Conservation (phyloP, 2,329 filamentous ascomycete genomes). For the Colletotrichum tabaci region DNA sequence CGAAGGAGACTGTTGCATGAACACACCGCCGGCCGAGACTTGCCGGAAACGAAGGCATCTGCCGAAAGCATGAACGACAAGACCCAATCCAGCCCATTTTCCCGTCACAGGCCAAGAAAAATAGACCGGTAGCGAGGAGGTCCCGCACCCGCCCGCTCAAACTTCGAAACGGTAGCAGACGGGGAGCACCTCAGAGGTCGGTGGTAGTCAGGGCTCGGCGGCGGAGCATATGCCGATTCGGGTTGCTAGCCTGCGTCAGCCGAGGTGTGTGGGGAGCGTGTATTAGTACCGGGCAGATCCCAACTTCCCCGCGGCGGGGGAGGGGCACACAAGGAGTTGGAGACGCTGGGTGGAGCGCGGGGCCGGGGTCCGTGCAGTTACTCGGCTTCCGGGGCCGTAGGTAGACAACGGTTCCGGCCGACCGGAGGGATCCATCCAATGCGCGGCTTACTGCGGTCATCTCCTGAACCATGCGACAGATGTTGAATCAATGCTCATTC, state of each 20-base stretch:
- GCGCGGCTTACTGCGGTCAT: not conserved
- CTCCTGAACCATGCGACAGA: not conserved
- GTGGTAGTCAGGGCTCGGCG: conserved; percentile 12
- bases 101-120: not conserved
- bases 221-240: conserved; percentile 37
- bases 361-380: conserved; percentile 5
- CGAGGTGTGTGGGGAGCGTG: conserved; percentile 3
- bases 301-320: conserved; percentile 14
- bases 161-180: conserved; percentile 6
- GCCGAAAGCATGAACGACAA: conserved; percentile 25
- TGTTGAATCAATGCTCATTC: not conserved
- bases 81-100: not conserved
- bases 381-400: not conserved
- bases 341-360: not conserved
- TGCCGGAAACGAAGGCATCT: not conserved
- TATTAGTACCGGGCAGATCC: conserved; percentile 27
- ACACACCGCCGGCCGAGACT: not conserved
- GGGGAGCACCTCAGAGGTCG: conserved; percentile 1
- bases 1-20: not conserved
- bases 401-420: no score
- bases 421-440: not conserved
- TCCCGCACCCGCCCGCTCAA: not conserved
- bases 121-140: not conserved
- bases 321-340: not conserved
- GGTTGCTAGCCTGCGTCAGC: conserved; percentile 17